Evolutionary conservation across 202 grass and related monocot species (phyloP), one percentile per base, ranked within the genome.

Genomic region (Panicum hallii): DNA sequence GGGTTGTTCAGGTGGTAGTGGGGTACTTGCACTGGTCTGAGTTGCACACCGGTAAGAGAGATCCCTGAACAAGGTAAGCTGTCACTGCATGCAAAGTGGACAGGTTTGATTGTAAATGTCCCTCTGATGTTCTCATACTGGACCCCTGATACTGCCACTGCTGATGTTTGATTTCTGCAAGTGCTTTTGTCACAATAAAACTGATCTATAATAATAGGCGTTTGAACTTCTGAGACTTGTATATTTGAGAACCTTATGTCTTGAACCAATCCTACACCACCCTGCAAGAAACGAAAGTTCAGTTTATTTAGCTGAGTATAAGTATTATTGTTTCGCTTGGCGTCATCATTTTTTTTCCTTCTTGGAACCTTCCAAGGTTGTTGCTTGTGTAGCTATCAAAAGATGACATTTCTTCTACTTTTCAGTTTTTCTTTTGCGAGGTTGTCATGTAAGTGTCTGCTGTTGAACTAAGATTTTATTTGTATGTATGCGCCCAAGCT

Each of bases 21-120:
- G 52, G 89, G 82, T 89, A 94, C 88, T 90, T 88, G 84, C 63
- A 91, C 73, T 2, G 93, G 90, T 77, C 87, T 83, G 67, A 99
- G 93, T 79, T 91, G 89, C 55, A 99, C 84, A 14, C 87, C 83
- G 9, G 90, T 99, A 79, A 97, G 90, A 72, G 87, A 97, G 55
- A 99, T 99, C 47, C 93, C 97, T 75, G 97, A 95, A 79, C 97
- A 99, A 57, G 97, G 97, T 53, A 83, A 85, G 83, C 67, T 94
- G 46, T 99, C 97, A 78, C 97, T 99, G 84, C 97, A 99, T 67
- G 97, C 97, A 50, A 99, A 94, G 84, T 99, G 93, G 9, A 97
- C 84, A 77, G 97, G 97, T 73, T 93, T 99, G 48, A 97, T 90
- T 38, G 97, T 97, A 70, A 92, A 99, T 22, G 97, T 99, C 41